These are phyloP conservation scores for Cladophialophora carrionii DNA, from an alignment of 2,329 filamentous ascomycete genomes.

Conservation along the genomic window DNA sequence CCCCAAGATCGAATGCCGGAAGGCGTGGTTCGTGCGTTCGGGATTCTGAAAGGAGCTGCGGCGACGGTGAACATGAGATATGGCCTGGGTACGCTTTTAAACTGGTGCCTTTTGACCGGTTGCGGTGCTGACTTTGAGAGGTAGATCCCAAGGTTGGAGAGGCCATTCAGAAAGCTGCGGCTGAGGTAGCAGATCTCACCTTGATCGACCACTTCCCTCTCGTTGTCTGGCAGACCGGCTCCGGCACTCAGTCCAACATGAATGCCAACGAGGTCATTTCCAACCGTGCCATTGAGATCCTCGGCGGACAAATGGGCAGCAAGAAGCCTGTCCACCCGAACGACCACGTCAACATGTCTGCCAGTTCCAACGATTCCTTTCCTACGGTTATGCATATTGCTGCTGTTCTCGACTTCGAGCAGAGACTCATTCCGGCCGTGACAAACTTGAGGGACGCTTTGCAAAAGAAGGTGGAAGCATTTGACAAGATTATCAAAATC, in stretches of 20 bases:
- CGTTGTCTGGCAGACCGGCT: slow-evolving; percentile 98
- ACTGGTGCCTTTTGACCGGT: background rate
- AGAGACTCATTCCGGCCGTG: slow-evolving; percentile 79
- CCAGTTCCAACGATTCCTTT: slow-evolving; percentile 98
- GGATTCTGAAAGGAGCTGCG: slow-evolving; percentile 94
- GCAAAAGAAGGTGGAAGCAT: slow-evolving; percentile 85
- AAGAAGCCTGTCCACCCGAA: slow-evolving; percentile 99
- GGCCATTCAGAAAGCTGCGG: slow-evolving; percentile 91
- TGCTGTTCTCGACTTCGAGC: slow-evolving; percentile 89
- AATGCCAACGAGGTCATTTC: slow-evolving; percentile 99
- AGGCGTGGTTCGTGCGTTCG: slow-evolving; percentile 88
- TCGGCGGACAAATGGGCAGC: slow-evolving; percentile 88
- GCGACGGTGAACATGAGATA: slow-evolving; percentile 94
- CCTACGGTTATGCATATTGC: slow-evolving; percentile 99
- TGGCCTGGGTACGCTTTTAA: slow-evolving; percentile 68
- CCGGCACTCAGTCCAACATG: slow-evolving; percentile 99
- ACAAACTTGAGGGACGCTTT: slow-evolving; percentile 80
- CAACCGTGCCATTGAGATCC: slow-evolving; percentile 96
- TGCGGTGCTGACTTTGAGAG: background rate
- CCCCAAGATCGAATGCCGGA: slow-evolving; percentile 98
- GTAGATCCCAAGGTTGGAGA: slow-evolving; percentile 83
- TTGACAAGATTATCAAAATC: slow-evolving; percentile 97
- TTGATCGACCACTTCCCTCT: slow-evolving; percentile 96
- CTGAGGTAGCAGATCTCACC: slow-evolving; percentile 91
- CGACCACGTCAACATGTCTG: slow-evolving; percentile 99